Evolutionary conservation across 805 yeast genomes (phyloP).

Genomic region (Metschnikowia lachancei): DNA sequence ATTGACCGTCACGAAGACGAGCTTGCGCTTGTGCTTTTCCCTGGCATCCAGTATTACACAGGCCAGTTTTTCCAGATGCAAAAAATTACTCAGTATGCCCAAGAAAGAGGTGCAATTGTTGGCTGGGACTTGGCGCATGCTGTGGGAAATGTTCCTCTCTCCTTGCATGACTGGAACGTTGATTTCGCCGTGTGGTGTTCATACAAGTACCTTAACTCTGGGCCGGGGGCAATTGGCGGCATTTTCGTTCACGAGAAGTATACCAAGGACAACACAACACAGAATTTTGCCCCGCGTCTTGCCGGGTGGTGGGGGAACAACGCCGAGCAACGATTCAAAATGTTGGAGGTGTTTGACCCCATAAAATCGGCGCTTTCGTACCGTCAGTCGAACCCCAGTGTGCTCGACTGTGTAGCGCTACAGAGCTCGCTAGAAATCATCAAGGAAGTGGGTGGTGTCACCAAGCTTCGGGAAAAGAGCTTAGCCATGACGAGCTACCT

Average conservation of each 20-base stretch:
- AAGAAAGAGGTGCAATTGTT: slow-evolving; percentile 50
- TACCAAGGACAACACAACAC: slow-evolving; percentile 29
- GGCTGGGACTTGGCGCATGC: slow-evolving; percentile 99
- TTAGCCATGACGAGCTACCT: slow-evolving; percentile 56
- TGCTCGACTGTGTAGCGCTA: slow-evolving; percentile 75
- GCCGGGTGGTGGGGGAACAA: slow-evolving; percentile 99
- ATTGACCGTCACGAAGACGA: slow-evolving; percentile 58
- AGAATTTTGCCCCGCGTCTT: slow-evolving; percentile 55
- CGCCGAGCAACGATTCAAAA: slow-evolving; percentile 63
- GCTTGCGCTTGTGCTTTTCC: slow-evolving; percentile 71
- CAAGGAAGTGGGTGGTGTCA: slow-evolving; percentile 61
- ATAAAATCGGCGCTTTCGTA: slow-evolving; percentile 83
- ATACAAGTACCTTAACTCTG: slow-evolving; percentile 85
- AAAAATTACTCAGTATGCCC: slow-evolving; percentile 63
- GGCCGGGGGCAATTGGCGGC: slow-evolving; percentile 94
- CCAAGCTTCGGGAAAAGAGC: slow-evolving; percentile 53
- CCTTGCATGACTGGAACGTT: slow-evolving; percentile 82
- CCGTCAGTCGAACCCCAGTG: slow-evolving; percentile 88
- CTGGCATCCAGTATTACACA: slow-evolving; percentile 90
- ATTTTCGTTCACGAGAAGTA: slow-evolving; percentile 66
- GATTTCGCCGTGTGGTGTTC: slow-evolving; percentile 97
- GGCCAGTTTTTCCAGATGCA: slow-evolving; percentile 83
- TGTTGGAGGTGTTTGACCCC: slow-evolving; percentile 77
- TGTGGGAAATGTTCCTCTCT: slow-evolving; percentile 76
- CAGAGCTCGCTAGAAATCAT: slow-evolving; percentile 64